Evolutionary conservation across 2,329 filamentous ascomycete genomes (phyloP).

Genomic region (Tolypocladium tropicale): DNA sequence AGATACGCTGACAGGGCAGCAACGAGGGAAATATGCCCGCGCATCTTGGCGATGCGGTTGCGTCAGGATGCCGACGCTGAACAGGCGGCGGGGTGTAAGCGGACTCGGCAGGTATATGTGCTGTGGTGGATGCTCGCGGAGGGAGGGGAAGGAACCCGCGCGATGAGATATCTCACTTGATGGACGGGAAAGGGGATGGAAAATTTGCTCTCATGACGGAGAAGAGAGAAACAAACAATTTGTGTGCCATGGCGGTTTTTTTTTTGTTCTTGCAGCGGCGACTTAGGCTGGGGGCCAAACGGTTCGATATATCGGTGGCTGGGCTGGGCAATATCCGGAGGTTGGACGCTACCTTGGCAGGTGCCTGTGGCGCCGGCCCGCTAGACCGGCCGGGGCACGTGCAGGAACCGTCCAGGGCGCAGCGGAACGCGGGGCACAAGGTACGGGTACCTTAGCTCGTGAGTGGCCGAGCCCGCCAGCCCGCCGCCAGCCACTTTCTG

Average conservation of each 20-base stretch:
- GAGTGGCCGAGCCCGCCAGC: too few species aligned
- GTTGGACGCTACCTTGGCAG: not conserved
- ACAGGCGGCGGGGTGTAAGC: not conserved
- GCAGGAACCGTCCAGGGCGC: not conserved
- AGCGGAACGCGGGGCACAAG: too few species aligned
- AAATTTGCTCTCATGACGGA: not conserved
- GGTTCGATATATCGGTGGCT: not conserved
- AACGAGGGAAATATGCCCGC: conserved; percentile 15
- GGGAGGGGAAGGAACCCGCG: not conserved
- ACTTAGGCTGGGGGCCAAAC: not conserved
- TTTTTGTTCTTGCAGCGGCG: not conserved
- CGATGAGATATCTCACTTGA: not conserved
- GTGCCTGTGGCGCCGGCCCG: not conserved
- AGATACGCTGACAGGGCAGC: conserved; percentile 18
- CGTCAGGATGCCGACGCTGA: conserved; percentile 1
- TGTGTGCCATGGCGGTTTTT: not conserved
- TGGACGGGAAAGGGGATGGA: not conserved
- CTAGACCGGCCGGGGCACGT: not conserved
- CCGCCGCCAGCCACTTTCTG: too few species aligned
- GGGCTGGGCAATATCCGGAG: not conserved
- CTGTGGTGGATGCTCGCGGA: not conserved
- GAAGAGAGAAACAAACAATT: not conserved
- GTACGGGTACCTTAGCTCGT: too few species aligned
- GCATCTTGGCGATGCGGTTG: conserved; percentile 18
- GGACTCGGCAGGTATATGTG: not conserved